Conservation (phyloP, 768 basidiomycete genomes). For the Ramaria sp. region DNA sequence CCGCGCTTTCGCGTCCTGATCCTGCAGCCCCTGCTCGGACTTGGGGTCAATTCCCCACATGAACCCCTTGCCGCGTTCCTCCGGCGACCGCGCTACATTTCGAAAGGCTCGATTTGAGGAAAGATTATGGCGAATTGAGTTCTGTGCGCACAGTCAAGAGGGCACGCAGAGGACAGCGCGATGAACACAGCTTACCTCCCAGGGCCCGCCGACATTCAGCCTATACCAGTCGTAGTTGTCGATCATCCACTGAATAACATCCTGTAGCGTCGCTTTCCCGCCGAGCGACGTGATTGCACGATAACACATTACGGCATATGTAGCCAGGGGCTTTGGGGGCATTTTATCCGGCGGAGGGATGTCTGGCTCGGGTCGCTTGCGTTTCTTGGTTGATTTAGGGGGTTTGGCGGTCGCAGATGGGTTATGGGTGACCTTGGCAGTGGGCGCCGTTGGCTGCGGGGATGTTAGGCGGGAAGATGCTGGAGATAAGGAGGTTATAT, state of each 20-base stretch:
- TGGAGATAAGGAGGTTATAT: conserved; percentile 73
- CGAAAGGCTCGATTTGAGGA: conserved; percentile 87
- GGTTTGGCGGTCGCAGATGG: conserved; percentile 41
- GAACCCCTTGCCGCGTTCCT: conserved; percentile 84
- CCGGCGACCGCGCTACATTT: conserved; percentile 77
- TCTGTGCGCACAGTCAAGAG: conserved; percentile 34
- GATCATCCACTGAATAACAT: conserved; percentile 88
- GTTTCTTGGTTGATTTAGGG: conserved; percentile 45
- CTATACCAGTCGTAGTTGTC: conserved; percentile 85
- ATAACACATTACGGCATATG: conserved; percentile 88
- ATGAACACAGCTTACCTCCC: conserved; percentile 57
- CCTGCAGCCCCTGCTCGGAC: conserved; percentile 55
- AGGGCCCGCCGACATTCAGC: conserved; percentile 69
- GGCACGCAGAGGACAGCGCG: conserved; percentile 8
- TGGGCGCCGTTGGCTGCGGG: conserved; percentile 30
- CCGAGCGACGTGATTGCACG: conserved; percentile 74
- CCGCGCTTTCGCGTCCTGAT: conserved; percentile 50
- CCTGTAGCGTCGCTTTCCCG: conserved; percentile 82
- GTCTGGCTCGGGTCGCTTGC: conserved; percentile 30
- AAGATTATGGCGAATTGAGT: conserved; percentile 91
- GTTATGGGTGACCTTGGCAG: conserved; percentile 25
- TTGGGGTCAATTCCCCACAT: conserved; percentile 87
- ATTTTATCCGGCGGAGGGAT: conserved; percentile 35
- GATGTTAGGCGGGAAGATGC: conserved; percentile 67
- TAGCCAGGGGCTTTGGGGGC: conserved; percentile 81